Conservation (phyloP, 2,329 filamentous ascomycete species). For the Didymella segeticola region DNA sequence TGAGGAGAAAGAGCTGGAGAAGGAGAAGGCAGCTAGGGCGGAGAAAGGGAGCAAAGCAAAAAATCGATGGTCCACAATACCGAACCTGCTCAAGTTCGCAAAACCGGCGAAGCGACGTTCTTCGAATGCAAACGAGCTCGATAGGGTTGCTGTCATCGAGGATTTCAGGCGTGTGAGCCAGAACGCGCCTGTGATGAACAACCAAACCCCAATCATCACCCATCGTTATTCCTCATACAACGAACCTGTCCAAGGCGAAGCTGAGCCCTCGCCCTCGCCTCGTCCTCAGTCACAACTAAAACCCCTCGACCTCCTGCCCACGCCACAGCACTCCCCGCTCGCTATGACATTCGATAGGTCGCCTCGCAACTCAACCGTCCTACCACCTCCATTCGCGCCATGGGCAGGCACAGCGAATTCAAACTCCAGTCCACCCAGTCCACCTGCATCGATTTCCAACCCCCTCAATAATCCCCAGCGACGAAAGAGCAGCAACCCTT, state of each 20-base stretch:
- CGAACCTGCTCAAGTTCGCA: slow-evolving; percentile 29
- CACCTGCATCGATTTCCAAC: slow-evolving; percentile 20
- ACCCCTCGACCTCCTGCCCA: slow-evolving; percentile 25
- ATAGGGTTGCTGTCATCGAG: slow-evolving; percentile 4
- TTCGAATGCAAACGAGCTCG: slow-evolving; percentile 16
- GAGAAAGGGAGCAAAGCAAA: slow-evolving; percentile 20
- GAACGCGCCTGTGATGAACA: slow-evolving; percentile 22
- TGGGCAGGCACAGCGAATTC: slow-evolving; percentile 22
- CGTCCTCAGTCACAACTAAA: slow-evolving; percentile 18
- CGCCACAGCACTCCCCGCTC: slow-evolving; percentile 32
- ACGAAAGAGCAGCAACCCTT: slow-evolving; percentile 16
- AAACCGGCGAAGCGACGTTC: slow-evolving; percentile 13
- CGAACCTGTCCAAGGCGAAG: neutral
- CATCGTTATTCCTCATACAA: slow-evolving; percentile 13
- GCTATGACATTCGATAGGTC: slow-evolving; percentile 19
- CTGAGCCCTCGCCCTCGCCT: slow-evolving; percentile 5
- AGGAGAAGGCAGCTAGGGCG: slow-evolving; percentile 26
- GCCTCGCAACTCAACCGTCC: slow-evolving; percentile 15
- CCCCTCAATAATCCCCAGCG: slow-evolving; percentile 13
- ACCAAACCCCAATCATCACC: slow-evolving; percentile 18
- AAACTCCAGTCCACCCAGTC: slow-evolving; percentile 23
- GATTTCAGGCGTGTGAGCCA: slow-evolving; percentile 21
- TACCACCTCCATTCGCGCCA: slow-evolving; percentile 33
- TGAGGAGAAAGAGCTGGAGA: slow-evolving; percentile 15
- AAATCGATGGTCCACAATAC: slow-evolving; percentile 36